Evolutionary conservation across 2,329 filamentous ascomycete species (phyloP).

Genomic region (Peltaster fructicola): DNA sequence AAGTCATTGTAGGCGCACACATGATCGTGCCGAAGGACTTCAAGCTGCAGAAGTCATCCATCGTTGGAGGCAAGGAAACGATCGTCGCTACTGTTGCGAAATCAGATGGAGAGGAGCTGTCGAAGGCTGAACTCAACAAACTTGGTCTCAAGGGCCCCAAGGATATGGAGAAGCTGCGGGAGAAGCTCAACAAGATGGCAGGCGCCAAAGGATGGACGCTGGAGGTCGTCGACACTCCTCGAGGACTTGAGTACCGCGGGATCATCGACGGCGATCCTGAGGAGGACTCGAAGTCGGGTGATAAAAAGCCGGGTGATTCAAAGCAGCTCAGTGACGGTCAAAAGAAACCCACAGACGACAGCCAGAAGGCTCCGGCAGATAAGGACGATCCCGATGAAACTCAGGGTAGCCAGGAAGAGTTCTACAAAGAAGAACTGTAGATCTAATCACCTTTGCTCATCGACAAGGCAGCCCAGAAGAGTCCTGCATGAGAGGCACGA

Average conservation of each 20-base stretch:
- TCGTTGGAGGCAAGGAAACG: conserved; percentile 35
- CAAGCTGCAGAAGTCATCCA: conserved; percentile 35
- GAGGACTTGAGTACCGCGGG: conserved; percentile 49
- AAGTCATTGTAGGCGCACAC: conserved; percentile 41
- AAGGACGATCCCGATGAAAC: conserved; percentile 11
- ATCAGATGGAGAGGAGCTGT: conserved; percentile 34
- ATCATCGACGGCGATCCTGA: conserved; percentile 36
- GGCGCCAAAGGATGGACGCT: conserved; percentile 61
- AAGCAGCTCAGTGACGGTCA: conserved; percentile 4
- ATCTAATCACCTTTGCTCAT: too few species aligned
- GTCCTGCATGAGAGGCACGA: too few species aligned
- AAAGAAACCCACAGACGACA: conserved; percentile 1
- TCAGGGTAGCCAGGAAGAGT: conserved; percentile 22
- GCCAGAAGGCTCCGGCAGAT: conserved; percentile 5
- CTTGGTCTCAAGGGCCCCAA: conserved; percentile 50
- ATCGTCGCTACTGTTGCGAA: conserved; percentile 35
- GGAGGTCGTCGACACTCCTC: conserved; percentile 55
- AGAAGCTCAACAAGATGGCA: conserved; percentile 50
- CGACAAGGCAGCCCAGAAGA: too few species aligned
- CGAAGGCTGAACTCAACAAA: conserved; percentile 31
- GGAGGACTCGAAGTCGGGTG: conserved; percentile 20
- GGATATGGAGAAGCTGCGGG: conserved; percentile 50
- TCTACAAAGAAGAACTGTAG: conserved; percentile 13
- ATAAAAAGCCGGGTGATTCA: conserved; percentile 3
- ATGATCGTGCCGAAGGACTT: conserved; percentile 36